These are phyloP conservation scores for Penium margaritaceum DNA, from an alignment of 139 green algal species.

Conservation along the genomic window DNA sequence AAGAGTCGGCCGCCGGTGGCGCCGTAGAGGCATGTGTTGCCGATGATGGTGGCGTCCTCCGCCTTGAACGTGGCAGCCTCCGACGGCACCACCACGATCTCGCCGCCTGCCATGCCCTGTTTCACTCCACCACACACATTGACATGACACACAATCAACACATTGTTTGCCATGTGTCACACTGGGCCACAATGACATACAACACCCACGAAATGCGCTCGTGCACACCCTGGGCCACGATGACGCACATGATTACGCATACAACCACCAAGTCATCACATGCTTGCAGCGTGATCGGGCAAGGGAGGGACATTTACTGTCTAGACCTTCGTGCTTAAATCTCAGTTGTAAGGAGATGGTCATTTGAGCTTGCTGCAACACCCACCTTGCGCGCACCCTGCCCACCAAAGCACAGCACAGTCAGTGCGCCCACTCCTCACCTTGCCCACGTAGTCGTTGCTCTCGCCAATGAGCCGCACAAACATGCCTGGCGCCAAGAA, in stretches of 20 bases:
- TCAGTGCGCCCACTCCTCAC: constrained; percentile 1
- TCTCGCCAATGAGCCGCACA: constrained; percentile 78
- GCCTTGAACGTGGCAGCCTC: constrained; percentile 55
- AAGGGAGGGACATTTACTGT: neutral
- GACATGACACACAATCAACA: no score
- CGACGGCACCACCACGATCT: constrained; percentile 80
- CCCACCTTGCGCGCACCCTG: neutral
- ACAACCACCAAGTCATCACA: no score
- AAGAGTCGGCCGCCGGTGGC: constrained; percentile 89
- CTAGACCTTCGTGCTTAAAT: neutral
- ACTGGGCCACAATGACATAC: neutral
- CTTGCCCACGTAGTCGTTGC: constrained; percentile 99
- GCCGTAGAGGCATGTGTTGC: constrained; percentile 98
- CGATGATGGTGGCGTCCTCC: constrained; percentile 70
- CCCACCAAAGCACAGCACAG: neutral
- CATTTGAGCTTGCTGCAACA: no score
- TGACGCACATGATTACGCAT: no score
- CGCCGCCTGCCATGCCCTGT: constrained; percentile 85
- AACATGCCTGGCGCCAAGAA: constrained; percentile 63
- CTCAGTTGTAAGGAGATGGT: neutral
- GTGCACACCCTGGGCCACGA: neutral
- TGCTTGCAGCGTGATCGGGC: neutral
- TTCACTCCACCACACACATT: no score
- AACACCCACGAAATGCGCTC: neutral
- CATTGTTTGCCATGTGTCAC: neutral